phyloP scores from a whole-genome alignment of 805 yeast genomes.

The Phaffomyces antillensis region DNA sequence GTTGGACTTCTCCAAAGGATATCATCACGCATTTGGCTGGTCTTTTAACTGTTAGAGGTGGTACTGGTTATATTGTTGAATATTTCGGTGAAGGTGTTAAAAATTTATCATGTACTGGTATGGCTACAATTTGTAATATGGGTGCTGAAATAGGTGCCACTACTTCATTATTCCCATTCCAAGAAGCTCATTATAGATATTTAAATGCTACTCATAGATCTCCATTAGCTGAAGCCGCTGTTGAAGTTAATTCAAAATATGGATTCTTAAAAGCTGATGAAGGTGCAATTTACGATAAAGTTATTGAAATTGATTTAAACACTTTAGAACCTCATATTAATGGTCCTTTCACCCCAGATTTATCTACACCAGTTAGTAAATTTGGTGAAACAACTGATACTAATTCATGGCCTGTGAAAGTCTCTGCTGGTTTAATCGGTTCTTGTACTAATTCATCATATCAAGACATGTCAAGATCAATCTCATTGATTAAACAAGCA shows the following conservation, averaged over 20 bases:
- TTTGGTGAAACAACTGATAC: constrained; percentile 63
- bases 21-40: constrained; percentile 93
- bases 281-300: constrained; percentile 86
- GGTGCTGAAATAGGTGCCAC: constrained; percentile 99
- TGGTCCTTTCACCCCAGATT: constrained; percentile 98
- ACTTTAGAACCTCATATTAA: constrained; percentile 90
- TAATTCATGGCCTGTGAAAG: constrained; percentile 80
- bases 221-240: constrained; percentile 77
- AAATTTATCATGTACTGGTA: constrained; percentile 90
- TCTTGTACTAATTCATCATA: constrained; percentile 98
- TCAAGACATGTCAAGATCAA: constrained; percentile 97
- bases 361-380: constrained; percentile 85
- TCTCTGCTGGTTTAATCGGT: constrained; percentile 93
- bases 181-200: constrained; percentile 70
- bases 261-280: constrained; percentile 75
- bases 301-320: constrained; percentile 81
- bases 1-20: constrained; percentile 98
- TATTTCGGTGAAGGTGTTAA: constrained; percentile 95
- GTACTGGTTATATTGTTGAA: constrained; percentile 94
- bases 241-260: constrained; percentile 44
- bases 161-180: constrained; percentile 95
- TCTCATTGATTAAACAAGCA: constrained; percentile 84
- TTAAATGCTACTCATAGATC: constrained; percentile 78
- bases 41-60: constrained; percentile 90
- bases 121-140: constrained; percentile 99